Evolutionary conservation across 345 rosid genomes (phyloP), one percentile per base, ranked within the genome.

Genomic region (Linum lewisii): DNA sequence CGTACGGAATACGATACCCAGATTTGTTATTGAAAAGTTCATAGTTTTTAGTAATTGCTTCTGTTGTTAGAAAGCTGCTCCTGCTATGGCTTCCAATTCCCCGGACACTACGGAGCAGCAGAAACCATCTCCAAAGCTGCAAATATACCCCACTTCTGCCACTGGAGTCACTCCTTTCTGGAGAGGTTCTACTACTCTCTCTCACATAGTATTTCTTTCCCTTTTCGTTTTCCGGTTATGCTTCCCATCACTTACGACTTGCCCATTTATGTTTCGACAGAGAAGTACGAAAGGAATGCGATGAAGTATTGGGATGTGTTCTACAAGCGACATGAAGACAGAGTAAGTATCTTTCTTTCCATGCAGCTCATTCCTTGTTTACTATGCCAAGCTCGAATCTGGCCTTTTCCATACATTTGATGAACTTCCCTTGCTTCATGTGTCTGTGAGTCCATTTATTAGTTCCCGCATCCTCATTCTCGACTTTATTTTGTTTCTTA

Each of bases 281-380:
- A 86, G 18, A 91, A 86, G 78, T 91, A 88, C 42, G 95, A 91
- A 70, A 82, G 66, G 51, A 96, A 86, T 52, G 95, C 98, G 72
- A 84, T 75, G 69, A 91, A 81, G 79, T 88, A 86, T 42, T 86
- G 98, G 98, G 98, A 88, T 65, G 67, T 75, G 51, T 91, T 91
- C 75, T 91, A 82, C 71, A 86, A 83, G 79, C 83, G 81, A 25
- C 95, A 91, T 69, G 80, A 87, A 72, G 96, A 88, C 67, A 85
- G 64, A 69, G 95, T 84, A 55, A 36, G 57, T 18, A 34, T 37
- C 32, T 25, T 5, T 22, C 20, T 57, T 54, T 24, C 25, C 13
- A 21, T 32, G 16, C 7, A 51, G 22, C 9, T n/a, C 11, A 21
- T 23, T 5, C 38, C 10, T 1, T 34, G 38, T 34, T 6, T 5